These are phyloP conservation scores for Tylopilus balloui DNA, from an alignment of 768 basidiomycete genomes.

Conservation along the genomic window DNA sequence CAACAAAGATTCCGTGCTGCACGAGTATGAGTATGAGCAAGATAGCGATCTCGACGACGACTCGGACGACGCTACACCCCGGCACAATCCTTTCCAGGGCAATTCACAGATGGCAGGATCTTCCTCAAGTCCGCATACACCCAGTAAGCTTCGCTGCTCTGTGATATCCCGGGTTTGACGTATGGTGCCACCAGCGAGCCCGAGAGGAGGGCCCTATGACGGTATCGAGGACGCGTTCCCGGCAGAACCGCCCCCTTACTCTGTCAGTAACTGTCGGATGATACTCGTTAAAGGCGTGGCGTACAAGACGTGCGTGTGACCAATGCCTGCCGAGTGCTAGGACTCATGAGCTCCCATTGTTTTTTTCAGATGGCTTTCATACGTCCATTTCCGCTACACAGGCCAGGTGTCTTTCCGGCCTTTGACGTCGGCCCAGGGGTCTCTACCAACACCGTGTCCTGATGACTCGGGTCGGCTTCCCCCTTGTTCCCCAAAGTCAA, in stretches of 20 bases:
- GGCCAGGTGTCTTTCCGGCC: conserved; percentile 25
- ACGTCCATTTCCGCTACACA: conserved; percentile 30
- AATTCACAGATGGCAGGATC: neutral
- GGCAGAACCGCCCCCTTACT: conserved; percentile 20
- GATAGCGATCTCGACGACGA: conserved; percentile 28
- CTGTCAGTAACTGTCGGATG: conserved; percentile 19
- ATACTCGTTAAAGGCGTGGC: conserved; percentile 29
- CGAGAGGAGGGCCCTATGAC: neutral
- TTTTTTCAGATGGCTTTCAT: conserved; percentile 23
- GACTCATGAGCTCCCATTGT: neutral
- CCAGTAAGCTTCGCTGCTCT: conserved; percentile 8
- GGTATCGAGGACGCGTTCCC: neutral
- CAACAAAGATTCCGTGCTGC: conserved; percentile 17
- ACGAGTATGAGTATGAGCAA: conserved; percentile 26
- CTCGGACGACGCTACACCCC: neutral
- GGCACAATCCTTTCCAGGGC: neutral
- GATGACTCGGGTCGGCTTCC: neutral
- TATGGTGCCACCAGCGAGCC: neutral
- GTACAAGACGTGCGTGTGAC: conserved; percentile 25
- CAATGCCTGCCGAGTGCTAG: neutral
- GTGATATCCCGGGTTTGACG: neutral
- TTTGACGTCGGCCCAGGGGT: conserved; percentile 18
- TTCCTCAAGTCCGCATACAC: conserved; percentile 1
- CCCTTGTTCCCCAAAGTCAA: conserved; percentile 35
- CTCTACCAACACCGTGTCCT: neutral